A percentile compares a stretch with the other conserved stretches of the same genome.
Evolutionary conservation across 164 flowering plant genomes (phyloP).

Genomic region (Cinnamomum micranthum): DNA sequence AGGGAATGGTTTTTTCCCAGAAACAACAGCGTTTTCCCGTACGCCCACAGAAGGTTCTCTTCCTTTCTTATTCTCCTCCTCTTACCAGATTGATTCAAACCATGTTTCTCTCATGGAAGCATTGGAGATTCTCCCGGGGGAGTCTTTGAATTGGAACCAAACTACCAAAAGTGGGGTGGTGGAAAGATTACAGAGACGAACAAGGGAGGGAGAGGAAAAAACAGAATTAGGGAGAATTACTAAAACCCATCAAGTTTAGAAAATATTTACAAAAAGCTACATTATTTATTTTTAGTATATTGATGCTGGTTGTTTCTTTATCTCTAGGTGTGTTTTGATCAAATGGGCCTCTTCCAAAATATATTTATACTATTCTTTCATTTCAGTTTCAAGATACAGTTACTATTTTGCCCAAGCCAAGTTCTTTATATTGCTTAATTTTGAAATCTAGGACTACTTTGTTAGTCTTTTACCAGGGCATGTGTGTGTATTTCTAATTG

Average conservation of each 20-base stretch:
- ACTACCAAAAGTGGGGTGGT: background rate
- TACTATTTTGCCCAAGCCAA: too few species aligned
- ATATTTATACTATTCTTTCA: too few species aligned
- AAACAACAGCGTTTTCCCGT: conserved; percentile 18
- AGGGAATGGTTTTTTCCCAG: background rate
- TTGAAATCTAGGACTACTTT: background rate
- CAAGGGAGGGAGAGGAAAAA: background rate
- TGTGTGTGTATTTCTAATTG: too few species aligned
- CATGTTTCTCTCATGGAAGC: conserved; percentile 4
- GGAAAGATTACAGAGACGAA: background rate
- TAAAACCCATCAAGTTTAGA: background rate
- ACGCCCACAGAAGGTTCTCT: conserved; percentile 9
- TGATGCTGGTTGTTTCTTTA: background rate
- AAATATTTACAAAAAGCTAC: background rate
- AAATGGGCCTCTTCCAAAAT: background rate
- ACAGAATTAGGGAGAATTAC: background rate
- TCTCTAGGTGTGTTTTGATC: background rate
- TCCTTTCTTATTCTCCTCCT: conserved; percentile 10
- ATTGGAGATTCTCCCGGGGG: conserved; percentile 5
- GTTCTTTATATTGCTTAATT: background rate
- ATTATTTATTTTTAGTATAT: too few species aligned
- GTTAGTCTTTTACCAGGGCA: background rate
- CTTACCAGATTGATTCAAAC: conserved; percentile 2
- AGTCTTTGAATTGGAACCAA: conserved; percentile 1
- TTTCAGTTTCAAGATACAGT: too few species aligned